Conservation (phyloP, 495 filamentous ascomycete genomes). For the Annulohypoxylon nitens region DNA sequence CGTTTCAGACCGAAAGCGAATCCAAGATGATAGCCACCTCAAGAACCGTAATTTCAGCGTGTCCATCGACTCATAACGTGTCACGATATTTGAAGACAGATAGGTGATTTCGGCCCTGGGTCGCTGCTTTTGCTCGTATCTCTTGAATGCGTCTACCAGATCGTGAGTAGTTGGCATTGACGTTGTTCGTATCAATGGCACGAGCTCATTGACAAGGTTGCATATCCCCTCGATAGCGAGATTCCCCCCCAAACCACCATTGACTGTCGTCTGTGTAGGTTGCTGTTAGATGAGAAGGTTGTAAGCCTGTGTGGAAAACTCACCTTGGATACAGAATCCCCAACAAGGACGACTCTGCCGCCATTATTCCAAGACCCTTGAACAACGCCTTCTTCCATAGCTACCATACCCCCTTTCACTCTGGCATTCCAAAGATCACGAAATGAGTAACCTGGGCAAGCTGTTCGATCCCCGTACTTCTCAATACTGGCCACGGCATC, state of each 20-base stretch:
- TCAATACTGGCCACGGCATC: slow-evolving; percentile 37
- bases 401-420: slow-evolving; percentile 40
- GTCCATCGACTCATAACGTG: slow-evolving; percentile 49
- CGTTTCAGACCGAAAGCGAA: neutral
- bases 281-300: neutral
- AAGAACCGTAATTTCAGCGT: slow-evolving; percentile 32
- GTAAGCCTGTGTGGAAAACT: neutral
- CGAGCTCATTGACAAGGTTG: slow-evolving; percentile 41
- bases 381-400: slow-evolving; percentile 47
- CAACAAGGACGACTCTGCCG: slow-evolving; percentile 44
- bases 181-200: slow-evolving; percentile 23
- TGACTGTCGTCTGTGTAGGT: slow-evolving; percentile 39
- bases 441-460: slow-evolving; percentile 44
- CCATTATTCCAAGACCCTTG: slow-evolving; percentile 43
- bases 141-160: slow-evolving; percentile 25
- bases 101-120: slow-evolving; percentile 32
- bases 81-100: slow-evolving; percentile 26
- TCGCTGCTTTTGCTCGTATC: slow-evolving; percentile 44
- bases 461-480: slow-evolving; percentile 35
- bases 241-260: slow-evolving; percentile 46
- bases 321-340: slow-evolving; percentile 43
- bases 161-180: slow-evolving; percentile 30
- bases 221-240: slow-evolving; percentile 44
- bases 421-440: slow-evolving; percentile 40
- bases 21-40: slow-evolving; percentile 29